Evolutionary conservation across 257 asterid species (phyloP).

Genomic region (Salvia hispanica): DNA sequence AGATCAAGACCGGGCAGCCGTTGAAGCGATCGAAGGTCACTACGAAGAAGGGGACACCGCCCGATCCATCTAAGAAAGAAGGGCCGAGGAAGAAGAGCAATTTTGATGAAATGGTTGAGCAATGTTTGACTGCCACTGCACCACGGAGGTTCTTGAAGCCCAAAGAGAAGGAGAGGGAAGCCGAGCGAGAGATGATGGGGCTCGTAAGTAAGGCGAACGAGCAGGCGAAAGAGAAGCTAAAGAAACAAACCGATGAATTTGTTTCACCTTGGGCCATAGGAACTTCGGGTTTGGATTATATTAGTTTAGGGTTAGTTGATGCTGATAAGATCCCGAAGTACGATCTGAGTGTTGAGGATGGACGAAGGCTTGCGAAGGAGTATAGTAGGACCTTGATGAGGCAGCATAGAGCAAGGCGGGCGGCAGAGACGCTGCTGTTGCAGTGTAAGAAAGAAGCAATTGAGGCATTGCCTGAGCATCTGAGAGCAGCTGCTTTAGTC

Average conservation of each 20-base stretch:
- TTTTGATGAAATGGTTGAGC: constrained; percentile 63
- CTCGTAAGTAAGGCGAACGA: constrained; percentile 62
- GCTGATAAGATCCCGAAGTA: constrained; percentile 77
- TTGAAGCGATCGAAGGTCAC: constrained; percentile 69
- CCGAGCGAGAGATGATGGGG: constrained; percentile 80
- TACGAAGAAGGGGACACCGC: constrained; percentile 53
- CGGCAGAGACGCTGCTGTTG: constrained; percentile 68
- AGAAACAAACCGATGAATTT: constrained; percentile 52
- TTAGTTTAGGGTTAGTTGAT: constrained; percentile 74
- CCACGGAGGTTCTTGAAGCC: constrained; percentile 78
- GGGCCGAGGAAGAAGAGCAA: constrained; percentile 61
- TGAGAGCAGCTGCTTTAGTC: constrained; percentile 75
- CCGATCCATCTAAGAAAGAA: constrained; percentile 39
- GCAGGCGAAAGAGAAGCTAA: constrained; percentile 61
- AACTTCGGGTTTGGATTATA: constrained; percentile 78
- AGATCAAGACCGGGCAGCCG: constrained; percentile 59
- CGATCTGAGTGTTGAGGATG: constrained; percentile 81
- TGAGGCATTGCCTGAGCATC: constrained; percentile 76
- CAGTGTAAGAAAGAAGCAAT: constrained; percentile 77
- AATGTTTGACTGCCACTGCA: constrained; percentile 63
- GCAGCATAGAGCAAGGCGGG: constrained; percentile 83
- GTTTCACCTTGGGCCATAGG: constrained; percentile 61
- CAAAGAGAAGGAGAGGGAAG: constrained; percentile 68
- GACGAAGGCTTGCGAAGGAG: constrained; percentile 77
- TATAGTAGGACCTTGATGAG: constrained; percentile 85